Conservation (phyloP, 148 eudicot species). For the Drosera capensis region DNA sequence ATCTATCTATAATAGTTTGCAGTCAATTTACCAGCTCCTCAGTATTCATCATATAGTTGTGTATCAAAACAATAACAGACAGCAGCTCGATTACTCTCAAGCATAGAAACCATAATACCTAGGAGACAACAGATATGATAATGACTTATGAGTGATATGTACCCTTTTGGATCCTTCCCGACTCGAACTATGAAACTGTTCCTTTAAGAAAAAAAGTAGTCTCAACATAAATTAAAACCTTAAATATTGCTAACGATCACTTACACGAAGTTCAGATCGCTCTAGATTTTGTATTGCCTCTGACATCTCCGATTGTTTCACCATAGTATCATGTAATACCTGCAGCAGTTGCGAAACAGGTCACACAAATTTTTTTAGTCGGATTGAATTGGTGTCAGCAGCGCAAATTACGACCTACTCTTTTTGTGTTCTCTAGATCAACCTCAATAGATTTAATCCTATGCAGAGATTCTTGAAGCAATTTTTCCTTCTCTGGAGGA, state of each 20-base stretch:
- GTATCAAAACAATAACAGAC: too few relatives aligned
- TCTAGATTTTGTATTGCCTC: constrained; percentile 33
- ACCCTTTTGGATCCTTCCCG: too few relatives aligned
- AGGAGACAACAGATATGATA: too few relatives aligned
- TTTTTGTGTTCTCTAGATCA: constrained; percentile 64
- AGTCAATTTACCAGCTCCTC: too few relatives aligned
- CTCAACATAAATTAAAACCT: neutral
- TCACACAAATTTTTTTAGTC: neutral
- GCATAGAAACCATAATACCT: too few relatives aligned
- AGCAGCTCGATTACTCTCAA: too few relatives aligned
- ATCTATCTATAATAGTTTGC: too few relatives aligned
- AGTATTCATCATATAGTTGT: too few relatives aligned
- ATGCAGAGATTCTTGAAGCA: constrained; percentile 48
- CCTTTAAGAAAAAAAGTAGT: neutral
- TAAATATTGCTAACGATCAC: constrained; percentile 6
- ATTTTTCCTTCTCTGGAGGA: constrained; percentile 51
- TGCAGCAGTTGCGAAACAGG: constrained; percentile 1
- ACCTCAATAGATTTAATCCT: constrained; percentile 60
- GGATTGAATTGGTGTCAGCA: too few relatives aligned
- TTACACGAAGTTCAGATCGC: constrained; percentile 43
- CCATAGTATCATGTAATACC: constrained; percentile 47
- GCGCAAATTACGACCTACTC: constrained; percentile 27
- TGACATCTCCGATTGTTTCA: constrained; percentile 51
- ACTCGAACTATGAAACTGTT: too few relatives aligned
- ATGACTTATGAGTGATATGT: too few relatives aligned